Conservation (phyloP, 495 filamentous ascomycete genomes). For the Aspergillus haitiensis region DNA sequence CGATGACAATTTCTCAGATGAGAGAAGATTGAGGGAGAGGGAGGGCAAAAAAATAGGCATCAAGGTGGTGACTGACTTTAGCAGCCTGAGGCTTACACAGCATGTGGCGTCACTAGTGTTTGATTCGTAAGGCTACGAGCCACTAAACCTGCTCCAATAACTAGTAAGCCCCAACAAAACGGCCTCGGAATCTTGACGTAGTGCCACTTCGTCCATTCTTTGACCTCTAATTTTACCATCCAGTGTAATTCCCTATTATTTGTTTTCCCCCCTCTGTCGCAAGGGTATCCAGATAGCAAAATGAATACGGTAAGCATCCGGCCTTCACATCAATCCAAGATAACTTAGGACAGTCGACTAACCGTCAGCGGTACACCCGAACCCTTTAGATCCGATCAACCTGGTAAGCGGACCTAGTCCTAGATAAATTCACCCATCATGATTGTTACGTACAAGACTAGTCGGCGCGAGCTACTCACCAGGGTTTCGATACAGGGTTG, state of each 20-base stretch:
- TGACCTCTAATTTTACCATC: conserved; percentile 9
- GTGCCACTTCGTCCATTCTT: background rate
- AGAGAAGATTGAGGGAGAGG: conserved; percentile 8
- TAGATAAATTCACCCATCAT: background rate
- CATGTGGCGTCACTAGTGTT: background rate
- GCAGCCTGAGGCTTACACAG: conserved; percentile 29
- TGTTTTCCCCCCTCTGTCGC: conserved; percentile 16
- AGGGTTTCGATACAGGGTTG: conserved; percentile 55
- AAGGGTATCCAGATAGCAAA: conserved; percentile 6
- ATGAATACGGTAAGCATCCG: conserved; percentile 50
- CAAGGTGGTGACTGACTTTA: conserved; percentile 1
- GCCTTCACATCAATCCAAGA: background rate
- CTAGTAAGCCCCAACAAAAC: conserved; percentile 1
- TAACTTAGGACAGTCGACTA: conserved; percentile 1
- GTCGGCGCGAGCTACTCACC: conserved; percentile 29
- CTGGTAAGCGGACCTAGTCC: conserved; percentile 41
- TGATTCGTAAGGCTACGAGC: background rate
- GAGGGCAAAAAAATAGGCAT: conserved; percentile 10
- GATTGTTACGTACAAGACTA: background rate
- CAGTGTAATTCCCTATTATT: conserved; percentile 4
- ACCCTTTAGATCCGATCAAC: conserved; percentile 51
- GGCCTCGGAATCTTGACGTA: conserved; percentile 34
- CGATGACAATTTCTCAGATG: conserved; percentile 9
- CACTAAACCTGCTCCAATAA: background rate
- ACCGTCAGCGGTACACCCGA: background rate